These are phyloP conservation scores for Gamsiella multidivaricata DNA, from an alignment of 192 early-diverging fungal species.

Conservation along the genomic window DNA sequence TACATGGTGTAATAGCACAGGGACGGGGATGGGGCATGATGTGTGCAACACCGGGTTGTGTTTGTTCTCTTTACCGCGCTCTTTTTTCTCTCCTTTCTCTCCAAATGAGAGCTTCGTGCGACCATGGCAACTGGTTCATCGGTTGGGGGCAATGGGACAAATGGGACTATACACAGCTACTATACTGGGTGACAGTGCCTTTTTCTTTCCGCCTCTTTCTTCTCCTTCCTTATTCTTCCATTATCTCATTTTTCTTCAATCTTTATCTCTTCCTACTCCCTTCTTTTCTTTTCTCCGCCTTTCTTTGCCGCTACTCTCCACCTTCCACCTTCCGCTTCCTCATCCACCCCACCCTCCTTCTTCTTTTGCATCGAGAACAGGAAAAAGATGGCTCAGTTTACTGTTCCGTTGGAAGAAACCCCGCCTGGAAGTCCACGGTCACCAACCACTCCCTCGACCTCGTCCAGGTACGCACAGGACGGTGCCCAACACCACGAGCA, in stretches of 20 bases:
- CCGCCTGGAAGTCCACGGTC: not conserved
- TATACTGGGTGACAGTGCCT: too few species aligned
- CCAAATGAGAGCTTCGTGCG: not conserved
- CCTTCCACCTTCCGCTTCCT: not conserved
- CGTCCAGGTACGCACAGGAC: constrained; percentile 15
- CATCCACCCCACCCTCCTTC: not conserved
- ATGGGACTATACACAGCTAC: too few species aligned
- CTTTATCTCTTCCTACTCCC: not conserved
- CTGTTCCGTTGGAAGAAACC: constrained; percentile 15
- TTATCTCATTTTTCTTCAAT: not conserved
- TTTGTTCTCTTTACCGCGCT: too few species aligned
- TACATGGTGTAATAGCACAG: too few species aligned
- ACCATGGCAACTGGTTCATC: not conserved
- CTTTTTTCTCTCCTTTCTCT: too few species aligned
- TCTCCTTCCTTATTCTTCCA: not conserved
- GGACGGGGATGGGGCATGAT: too few species aligned
- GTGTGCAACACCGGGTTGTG: too few species aligned
- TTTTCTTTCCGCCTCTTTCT: not conserved
- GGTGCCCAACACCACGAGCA: too few species aligned
- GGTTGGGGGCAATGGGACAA: not conserved
- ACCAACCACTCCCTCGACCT: not conserved
- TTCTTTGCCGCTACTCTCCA: not conserved
- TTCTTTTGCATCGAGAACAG: too few species aligned
- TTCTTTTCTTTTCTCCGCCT: not conserved
- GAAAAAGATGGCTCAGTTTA: constrained; percentile 3